These are phyloP conservation scores for Aspergillus homomorphus DNA, from an alignment of 495 filamentous ascomycete species.

Conservation along the genomic window DNA sequence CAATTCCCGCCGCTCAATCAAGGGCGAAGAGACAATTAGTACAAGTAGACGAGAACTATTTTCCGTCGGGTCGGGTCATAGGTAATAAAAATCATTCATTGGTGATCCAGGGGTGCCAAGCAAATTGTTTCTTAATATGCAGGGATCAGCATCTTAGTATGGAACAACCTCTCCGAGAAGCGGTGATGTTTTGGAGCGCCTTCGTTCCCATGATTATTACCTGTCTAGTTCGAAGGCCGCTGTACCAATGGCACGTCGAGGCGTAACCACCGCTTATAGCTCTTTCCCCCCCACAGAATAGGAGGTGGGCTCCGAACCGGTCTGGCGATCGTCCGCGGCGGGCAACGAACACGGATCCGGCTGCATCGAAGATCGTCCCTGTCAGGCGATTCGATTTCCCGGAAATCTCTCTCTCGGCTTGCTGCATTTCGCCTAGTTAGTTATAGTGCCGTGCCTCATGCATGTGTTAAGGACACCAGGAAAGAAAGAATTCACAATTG, in stretches of 20 bases:
- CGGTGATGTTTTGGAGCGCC: neutral
- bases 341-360: neutral
- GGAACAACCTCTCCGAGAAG: neutral
- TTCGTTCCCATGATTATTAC: neutral
- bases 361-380: neutral
- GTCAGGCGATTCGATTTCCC: neutral
- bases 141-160: slow-evolving; percentile 3
- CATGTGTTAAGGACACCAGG: neutral
- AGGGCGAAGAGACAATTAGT: neutral
- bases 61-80: neutral
- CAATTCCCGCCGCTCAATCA: neutral
- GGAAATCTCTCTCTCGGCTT: neutral
- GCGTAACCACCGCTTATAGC: neutral
- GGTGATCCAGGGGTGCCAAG: neutral
- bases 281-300: neutral
- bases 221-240: neutral
- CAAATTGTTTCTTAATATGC: neutral
- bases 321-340: neutral
- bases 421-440: neutral
- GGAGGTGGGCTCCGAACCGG: too few relatives aligned
- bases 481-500: too few relatives aligned
- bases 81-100: neutral
- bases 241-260: neutral
- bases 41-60: neutral
- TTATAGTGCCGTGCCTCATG: neutral